Conservation (phyloP, 768 basidiomycete genomes). For the Tubosaeta sp. region DNA sequence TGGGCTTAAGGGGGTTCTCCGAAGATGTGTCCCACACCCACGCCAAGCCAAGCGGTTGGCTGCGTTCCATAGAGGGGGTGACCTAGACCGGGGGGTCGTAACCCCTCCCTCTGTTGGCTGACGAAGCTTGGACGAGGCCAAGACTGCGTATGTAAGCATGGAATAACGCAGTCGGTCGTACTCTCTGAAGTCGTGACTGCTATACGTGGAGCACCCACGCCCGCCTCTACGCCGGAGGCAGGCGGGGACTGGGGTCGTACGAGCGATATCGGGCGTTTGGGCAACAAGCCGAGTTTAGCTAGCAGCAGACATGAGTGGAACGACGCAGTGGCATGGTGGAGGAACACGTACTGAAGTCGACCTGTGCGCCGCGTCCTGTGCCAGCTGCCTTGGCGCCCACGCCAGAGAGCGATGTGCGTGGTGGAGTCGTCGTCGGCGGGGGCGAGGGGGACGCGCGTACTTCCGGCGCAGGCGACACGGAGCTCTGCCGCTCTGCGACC, state of each 20-base stretch:
- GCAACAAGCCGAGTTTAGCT: conserved; percentile 69
- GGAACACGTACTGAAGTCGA: conserved; percentile 31
- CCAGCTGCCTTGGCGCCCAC: not conserved
- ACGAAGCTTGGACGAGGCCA: too few relatives aligned
- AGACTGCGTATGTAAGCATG: too few relatives aligned
- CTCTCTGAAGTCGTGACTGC: conserved; percentile 10
- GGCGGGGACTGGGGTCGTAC: conserved; percentile 31
- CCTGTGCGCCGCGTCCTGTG: conserved; percentile 1
- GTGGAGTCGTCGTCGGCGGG: not conserved
- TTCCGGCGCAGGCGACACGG: not conserved
- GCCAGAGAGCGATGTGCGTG: conserved; percentile 3
- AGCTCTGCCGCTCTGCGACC: not conserved
- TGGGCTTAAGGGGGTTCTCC: too few relatives aligned
- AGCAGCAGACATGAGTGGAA: not conserved
- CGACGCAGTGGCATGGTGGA: too few relatives aligned
- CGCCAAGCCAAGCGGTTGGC: too few relatives aligned
- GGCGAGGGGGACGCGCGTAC: conserved; percentile 1
- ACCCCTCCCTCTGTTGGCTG: too few relatives aligned
- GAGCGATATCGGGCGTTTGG: conserved; percentile 70
- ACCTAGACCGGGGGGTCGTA: too few relatives aligned
- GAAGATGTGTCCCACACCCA: too few relatives aligned
- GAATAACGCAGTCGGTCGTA: conserved; percentile 24
- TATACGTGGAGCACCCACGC: conserved; percentile 4
- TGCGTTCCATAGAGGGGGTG: too few relatives aligned
- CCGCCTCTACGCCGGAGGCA: not conserved